Base-by-base conservation (phyloP, 2,329 filamentous ascomycete species). In the Cryphonectria naterciae region DNA sequence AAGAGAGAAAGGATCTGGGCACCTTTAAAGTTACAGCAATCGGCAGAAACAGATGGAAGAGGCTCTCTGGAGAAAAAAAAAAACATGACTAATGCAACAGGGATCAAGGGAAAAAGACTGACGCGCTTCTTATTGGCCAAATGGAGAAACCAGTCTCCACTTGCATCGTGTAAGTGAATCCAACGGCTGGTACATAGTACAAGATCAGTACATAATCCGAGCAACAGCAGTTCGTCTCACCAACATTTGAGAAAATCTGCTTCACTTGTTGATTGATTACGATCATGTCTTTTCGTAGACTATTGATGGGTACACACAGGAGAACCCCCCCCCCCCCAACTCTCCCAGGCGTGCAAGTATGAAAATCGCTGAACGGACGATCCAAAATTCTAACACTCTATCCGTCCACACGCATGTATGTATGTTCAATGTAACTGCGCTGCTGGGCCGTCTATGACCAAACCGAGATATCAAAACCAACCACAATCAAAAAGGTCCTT, bases 71-170 rank as follows among this genome's bases (percentile, higher is more conserved):
- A 37, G 37, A 39, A 37, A 37, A 70, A 72, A 73, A 68, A 72
- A 71, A 66, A 54, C 54, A 69, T 73, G 71, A 73, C 71, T 73
- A 73, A 73, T 69, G 46, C n/a, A n/a, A 28, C 68, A 67, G 69
- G 67, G 66, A 25, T 66, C 22, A 46, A 46, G 32, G 54, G 46
- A 2, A 54, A 54, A 54, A 64, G 67, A 41, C 49, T n/a, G n/a
- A 35, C 52, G 39, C 43, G n/a, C 28, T 35, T 19, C 46, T 66
- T 35, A 65, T 71, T 68, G 54, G 61, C 19, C 19, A 49, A 5
- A 25, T 28, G 4, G 35, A 2, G 39, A 19, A 2, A 6, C 11
- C n/a, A 41, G 32, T 37, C 54, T 52, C 68, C 68, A 69, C 62
- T 46, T 3, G 28, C 32, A 28, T 43, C 70, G 70, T 69, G 70